These are phyloP conservation scores for Coriaria nepalensis DNA, from an alignment of 306 rosid species.

Conservation along the genomic window DNA sequence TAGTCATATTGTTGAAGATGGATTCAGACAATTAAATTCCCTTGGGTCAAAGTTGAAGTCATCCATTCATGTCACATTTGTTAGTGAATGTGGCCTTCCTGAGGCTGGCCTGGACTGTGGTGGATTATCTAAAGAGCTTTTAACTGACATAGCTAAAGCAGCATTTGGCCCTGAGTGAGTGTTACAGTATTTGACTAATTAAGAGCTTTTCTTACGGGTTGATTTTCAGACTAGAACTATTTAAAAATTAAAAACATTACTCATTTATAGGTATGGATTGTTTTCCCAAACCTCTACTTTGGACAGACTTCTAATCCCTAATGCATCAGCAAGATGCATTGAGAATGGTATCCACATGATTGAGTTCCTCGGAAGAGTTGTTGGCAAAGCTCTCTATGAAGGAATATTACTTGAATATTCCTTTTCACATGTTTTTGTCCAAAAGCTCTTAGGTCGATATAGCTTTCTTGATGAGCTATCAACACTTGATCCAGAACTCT, in stretches of 20 bases:
- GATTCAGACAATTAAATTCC: constrained; percentile 69
- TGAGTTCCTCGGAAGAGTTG: constrained; percentile 95
- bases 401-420: constrained; percentile 95
- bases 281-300: constrained; percentile 87
- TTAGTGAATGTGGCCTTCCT: constrained; percentile 93
- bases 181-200: constrained; percentile 9
- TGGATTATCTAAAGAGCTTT: constrained; percentile 88
- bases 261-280: constrained; percentile 53
- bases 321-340: constrained; percentile 67
- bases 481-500: constrained; percentile 89
- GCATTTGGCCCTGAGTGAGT: constrained; percentile 89
- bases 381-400: constrained; percentile 96
- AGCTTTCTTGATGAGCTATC: constrained; percentile 93
- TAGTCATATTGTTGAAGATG: constrained; percentile 91
- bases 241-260: constrained; percentile 15
- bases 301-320: constrained; percentile 74
- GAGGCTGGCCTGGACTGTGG: constrained; percentile 99
- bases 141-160: constrained; percentile 82
- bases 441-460: constrained; percentile 87
- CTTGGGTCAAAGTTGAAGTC: constrained; percentile 86
- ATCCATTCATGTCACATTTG: constrained; percentile 87
- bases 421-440: constrained; percentile 84
- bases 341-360: constrained; percentile 94
- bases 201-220: neutral
- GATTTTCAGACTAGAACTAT: neutral